A percentile compares a stretch with the other conserved stretches of the same genome.
Evolutionary conservation across 371 early-diverging fungal species (phyloP).

Genomic region (Mortierella sp.): DNA sequence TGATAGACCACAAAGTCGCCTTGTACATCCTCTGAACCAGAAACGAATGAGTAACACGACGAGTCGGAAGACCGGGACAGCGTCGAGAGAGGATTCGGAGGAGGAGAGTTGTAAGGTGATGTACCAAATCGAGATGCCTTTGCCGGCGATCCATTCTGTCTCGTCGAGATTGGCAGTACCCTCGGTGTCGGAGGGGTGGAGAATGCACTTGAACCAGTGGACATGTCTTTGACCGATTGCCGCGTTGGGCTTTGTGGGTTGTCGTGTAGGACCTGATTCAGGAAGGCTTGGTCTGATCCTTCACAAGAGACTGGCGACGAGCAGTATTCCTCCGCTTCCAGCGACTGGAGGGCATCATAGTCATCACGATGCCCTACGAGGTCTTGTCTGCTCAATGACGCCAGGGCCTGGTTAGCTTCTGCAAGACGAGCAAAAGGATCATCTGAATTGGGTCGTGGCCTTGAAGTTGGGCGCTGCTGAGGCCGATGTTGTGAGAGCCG

Average conservation of each 20-base stretch:
- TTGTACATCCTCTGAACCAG: constrained; percentile 9
- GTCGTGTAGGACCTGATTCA: background rate
- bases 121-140: background rate
- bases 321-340: constrained; percentile 12
- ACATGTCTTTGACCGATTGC: background rate
- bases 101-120: constrained; percentile 5
- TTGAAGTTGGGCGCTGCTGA: constrained; percentile 4
- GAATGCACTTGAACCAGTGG: background rate
- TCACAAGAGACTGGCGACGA: constrained; percentile 8
- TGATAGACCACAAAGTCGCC: too few species aligned
- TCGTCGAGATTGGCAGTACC: constrained; percentile 14
- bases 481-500: background rate
- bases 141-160: background rate
- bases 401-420: constrained; percentile 32
- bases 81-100: constrained; percentile 8
- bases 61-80: constrained; percentile 22
- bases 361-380: background rate
- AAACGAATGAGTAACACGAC: constrained; percentile 26
- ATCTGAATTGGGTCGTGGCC: background rate
- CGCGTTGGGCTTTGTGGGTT: background rate
- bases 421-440: constrained; percentile 33
- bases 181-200: constrained; percentile 23
- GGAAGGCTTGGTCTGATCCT: background rate
- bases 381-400: constrained; percentile 10
- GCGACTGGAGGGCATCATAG: background rate